Base-by-base conservation (phyloP, 2,329 filamentous ascomycete species). In the Diaporthe sp. region DNA sequence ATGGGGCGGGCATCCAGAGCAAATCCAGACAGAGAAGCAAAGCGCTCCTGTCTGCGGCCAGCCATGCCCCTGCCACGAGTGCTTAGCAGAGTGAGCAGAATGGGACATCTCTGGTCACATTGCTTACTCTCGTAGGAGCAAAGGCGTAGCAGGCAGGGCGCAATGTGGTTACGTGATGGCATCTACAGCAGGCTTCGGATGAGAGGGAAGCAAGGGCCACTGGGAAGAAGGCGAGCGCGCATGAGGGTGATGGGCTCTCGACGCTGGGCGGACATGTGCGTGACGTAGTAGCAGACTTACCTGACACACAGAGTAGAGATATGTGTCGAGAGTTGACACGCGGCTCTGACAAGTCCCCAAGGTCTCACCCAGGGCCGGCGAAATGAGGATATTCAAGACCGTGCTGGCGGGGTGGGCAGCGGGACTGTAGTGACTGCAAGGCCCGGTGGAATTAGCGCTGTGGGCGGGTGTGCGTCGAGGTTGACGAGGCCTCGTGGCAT, bases 341-440 rank as follows among this genome's bases (percentile, higher is more conserved):
- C n/a, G 65, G 65, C 49, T 53, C 65, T 53, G 47, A 70, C 65
- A 53, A 55, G 47, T 53, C 65, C 65, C 31, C 34, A 70, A 53
- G 49, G 65, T 70, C 65, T 70, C 34, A 70, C 31, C 49, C 49
- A 70, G 34, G 28, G 65, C 49, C 65, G 49, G 31, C 34, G 47
- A 28, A 42, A 70, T 55, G 65, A 70, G 49, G 65, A 70, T 70
- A 70, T 70, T 70, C 65, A 55, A 49, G 65, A 70, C 65, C 31
- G 63, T 68, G 22, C 65, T 39, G 65, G 47, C 65, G 65, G 47
- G 65, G 65, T 65, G 60, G 65, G 65, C 65, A 68, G 47, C 47
- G 53, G 47, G 47, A 53, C 6, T 15, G 31, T 55, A 55, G 49
- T 49, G 34, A 70, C 65, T 70, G 65, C 13, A 53, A 53, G 47